These are phyloP conservation scores for Mychonastes homosphaera DNA, from an alignment of 139 green algal genomes.

Conservation along the genomic window DNA sequence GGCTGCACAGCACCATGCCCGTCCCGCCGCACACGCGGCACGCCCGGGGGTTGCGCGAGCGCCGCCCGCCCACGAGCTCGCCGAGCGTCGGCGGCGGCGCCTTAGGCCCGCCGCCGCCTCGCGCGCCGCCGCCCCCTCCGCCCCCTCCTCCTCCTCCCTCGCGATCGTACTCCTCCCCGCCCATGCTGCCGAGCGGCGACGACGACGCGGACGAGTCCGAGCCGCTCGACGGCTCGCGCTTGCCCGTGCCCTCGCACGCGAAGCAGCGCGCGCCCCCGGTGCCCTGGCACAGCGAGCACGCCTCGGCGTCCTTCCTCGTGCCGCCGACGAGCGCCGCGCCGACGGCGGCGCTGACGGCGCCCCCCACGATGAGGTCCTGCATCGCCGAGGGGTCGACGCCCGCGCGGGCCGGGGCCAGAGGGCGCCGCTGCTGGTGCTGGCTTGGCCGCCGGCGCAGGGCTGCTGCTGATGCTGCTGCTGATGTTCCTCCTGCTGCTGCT, in stretches of 20 bases:
- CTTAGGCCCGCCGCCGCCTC: slow-evolving; percentile 3
- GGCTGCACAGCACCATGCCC: slow-evolving; percentile 33
- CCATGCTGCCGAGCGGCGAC: too few relatives aligned
- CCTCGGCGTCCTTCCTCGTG: slow-evolving; percentile 28
- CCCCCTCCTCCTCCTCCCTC: slow-evolving; percentile 5
- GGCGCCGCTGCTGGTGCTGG: neutral
- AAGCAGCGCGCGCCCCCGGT: slow-evolving; percentile 34
- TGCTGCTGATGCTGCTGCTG: slow-evolving; percentile 8
- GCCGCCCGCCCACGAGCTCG: too few relatives aligned
- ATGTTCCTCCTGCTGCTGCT: neutral
- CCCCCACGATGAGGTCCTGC: slow-evolving; percentile 45
- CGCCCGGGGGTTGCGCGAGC: slow-evolving; percentile 12
- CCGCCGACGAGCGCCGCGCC: slow-evolving; percentile 26
- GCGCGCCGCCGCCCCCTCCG: neutral
- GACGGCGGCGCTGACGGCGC: slow-evolving; percentile 28
- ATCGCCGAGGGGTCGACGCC: neutral
- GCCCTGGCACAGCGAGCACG: slow-evolving; percentile 29
- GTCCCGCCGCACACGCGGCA: slow-evolving; percentile 31
- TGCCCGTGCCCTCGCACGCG: slow-evolving; percentile 27
- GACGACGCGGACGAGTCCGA: too few relatives aligned
- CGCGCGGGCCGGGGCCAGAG: neutral
- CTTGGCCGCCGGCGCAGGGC: neutral
- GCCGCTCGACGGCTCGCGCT: too few relatives aligned
- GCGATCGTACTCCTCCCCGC: slow-evolving; percentile 4
- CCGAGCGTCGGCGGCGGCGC: too few relatives aligned